phyloP scores from a whole-genome alignment of 2,329 filamentous ascomycete species.

The Cordyceps fumosorosea region DNA sequence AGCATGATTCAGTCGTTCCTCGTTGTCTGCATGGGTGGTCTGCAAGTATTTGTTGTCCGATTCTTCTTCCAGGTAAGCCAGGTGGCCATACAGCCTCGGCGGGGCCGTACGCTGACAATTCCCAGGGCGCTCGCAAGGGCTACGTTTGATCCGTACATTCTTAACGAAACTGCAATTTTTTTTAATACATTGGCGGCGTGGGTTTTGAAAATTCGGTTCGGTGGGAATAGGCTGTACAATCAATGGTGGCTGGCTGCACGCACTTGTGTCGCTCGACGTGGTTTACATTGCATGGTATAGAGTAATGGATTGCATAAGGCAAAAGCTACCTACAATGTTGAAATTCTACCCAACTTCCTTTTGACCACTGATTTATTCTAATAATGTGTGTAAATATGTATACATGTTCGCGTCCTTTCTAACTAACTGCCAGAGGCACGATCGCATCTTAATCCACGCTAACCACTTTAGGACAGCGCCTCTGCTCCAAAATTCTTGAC shows the following conservation, averaged over 20 bases:
- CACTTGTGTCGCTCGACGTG: not conserved
- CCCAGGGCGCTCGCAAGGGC: constrained; percentile 58
- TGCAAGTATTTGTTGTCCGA: constrained; percentile 94
- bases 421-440: not conserved
- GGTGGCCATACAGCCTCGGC: not conserved
- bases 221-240: constrained; percentile 25
- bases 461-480: constrained; percentile 21
- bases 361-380: not conserved
- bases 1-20: constrained; percentile 86
- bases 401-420: not conserved
- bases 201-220: constrained; percentile 23
- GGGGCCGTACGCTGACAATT: constrained; percentile 6
- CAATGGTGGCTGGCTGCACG: constrained; percentile 13
- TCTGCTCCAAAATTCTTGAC: constrained; percentile 29
- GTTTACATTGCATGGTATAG: not conserved
- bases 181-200: constrained; percentile 23
- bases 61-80: constrained; percentile 89
- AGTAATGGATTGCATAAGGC: constrained; percentile 12
- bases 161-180: constrained; percentile 19
- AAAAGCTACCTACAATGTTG: not conserved
- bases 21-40: constrained; percentile 88
- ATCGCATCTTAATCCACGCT: constrained; percentile 16
- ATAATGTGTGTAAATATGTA: not conserved
- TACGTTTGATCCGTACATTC: constrained; percentile 48
- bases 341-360: not conserved